Evolutionary conservation across 192 early-diverging fungal genomes (phyloP).

Genomic region (Coemansia guatemalensis): DNA sequence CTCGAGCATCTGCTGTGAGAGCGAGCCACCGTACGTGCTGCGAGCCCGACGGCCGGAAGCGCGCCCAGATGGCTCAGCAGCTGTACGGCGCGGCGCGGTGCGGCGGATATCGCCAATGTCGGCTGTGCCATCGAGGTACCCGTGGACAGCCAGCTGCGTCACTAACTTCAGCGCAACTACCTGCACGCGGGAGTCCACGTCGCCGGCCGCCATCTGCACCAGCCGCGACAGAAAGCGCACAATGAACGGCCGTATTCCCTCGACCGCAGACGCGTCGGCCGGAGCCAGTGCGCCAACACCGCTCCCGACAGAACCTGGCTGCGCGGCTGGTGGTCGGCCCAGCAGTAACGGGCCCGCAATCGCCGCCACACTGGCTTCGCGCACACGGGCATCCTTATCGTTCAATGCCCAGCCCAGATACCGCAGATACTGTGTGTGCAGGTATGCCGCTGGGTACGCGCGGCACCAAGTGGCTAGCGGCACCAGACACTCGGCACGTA

Average conservation of each 20-base stretch:
- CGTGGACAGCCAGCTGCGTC: conserved; percentile 30
- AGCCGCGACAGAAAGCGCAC: conserved; percentile 41
- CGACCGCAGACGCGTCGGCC: conserved; percentile 62
- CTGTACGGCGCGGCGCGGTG: neutral
- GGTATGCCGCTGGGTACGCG: conserved; percentile 66
- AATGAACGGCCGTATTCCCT: conserved; percentile 47
- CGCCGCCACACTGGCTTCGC: conserved; percentile 69
- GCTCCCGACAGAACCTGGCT: conserved; percentile 66
- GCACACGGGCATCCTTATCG: conserved; percentile 73
- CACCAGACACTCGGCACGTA: conserved; percentile 81
- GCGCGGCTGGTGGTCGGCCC: conserved; percentile 59
- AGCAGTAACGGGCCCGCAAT: conserved; percentile 57
- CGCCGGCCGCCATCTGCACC: conserved; percentile 49
- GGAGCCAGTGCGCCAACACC: conserved; percentile 74
- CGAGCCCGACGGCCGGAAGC: conserved; percentile 11
- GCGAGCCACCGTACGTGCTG: conserved; percentile 34
- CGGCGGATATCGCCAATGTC: conserved; percentile 34
- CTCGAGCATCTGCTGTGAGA: conserved; percentile 52
- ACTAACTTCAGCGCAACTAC: conserved; percentile 44
- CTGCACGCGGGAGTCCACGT: conserved; percentile 42
- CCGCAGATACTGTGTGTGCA: conserved; percentile 72
- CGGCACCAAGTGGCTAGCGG: conserved; percentile 81
- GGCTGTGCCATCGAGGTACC: conserved; percentile 33
- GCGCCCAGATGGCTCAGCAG: neutral
- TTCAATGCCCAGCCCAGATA: conserved; percentile 88